phyloP scores from a whole-genome alignment of 192 early-diverging fungal genomes.

The Backusella circina region DNA sequence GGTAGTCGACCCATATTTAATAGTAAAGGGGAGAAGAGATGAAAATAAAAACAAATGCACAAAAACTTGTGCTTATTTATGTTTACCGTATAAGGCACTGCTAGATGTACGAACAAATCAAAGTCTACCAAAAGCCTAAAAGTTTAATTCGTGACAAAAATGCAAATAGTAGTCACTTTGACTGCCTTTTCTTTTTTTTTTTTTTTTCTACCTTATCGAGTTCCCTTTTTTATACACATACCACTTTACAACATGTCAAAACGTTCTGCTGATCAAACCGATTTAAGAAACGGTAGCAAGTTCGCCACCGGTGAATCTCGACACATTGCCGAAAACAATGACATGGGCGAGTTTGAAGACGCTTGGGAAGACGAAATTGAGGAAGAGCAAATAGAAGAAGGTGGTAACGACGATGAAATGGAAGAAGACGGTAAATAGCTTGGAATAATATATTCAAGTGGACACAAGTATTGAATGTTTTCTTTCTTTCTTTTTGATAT shows the following conservation, averaged over 20 bases:
- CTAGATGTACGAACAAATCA: no score
- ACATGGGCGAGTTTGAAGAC: constrained; percentile 92
- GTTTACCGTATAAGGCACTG: no score
- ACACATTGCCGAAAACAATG: constrained; percentile 42
- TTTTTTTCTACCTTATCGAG: neutral
- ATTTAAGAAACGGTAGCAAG: constrained; percentile 16
- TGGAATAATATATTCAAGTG: neutral
- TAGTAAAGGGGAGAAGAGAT: no score
- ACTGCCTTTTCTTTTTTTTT: neutral
- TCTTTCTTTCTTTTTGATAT: neutral
- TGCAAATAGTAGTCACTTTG: neutral
- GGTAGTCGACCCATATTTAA: no score
- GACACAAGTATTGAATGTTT: neutral
- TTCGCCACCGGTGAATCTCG: neutral
- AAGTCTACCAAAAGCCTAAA: neutral
- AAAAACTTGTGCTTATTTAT: no score
- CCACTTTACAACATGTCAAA: constrained; percentile 30
- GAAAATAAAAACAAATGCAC: no score
- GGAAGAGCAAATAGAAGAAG: constrained; percentile 52
- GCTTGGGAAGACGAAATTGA: constrained; percentile 85
- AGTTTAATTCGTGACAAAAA: neutral
- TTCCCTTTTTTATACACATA: neutral
- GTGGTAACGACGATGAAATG: constrained; percentile 36
- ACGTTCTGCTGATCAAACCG: constrained; percentile 29
- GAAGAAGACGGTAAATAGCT: constrained; percentile 22